Conservation (phyloP, 139 green algal species). For the Eudorina sp. region DNA sequence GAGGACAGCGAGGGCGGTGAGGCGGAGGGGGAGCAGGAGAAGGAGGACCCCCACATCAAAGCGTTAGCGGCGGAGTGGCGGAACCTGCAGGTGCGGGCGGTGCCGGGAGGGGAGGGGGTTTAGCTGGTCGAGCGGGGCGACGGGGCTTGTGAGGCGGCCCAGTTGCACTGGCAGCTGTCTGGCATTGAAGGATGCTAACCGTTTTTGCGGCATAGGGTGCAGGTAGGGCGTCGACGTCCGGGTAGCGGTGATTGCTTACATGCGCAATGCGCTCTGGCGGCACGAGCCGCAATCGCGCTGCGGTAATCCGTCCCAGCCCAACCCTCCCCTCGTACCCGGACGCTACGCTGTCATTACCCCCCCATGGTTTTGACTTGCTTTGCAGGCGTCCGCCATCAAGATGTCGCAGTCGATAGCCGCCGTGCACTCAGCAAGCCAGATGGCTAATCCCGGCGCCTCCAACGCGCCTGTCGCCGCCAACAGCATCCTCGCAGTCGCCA, state of each 20-base stretch:
- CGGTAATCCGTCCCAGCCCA: no score
- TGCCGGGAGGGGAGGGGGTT: no score
- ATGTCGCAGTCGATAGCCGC: not conserved
- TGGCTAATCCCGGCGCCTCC: not conserved
- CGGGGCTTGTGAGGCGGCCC: not conserved
- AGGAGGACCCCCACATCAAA: conserved; percentile 37
- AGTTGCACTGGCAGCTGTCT: not conserved
- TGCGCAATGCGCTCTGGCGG: no score
- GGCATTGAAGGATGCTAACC: not conserved
- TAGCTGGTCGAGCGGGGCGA: not conserved
- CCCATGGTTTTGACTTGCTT: not conserved
- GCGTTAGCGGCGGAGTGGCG: conserved; percentile 29
- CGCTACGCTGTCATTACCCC: not conserved
- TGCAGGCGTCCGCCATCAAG: conserved; percentile 5
- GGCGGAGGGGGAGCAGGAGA: not conserved
- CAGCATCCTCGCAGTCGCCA: not conserved
- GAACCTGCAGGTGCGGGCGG: conserved; percentile 37
- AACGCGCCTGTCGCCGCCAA: not conserved
- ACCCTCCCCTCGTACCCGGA: no score
- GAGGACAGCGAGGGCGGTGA: no score
- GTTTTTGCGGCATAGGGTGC: not conserved
- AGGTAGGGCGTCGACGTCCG: not conserved
- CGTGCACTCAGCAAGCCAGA: conserved; percentile 13
- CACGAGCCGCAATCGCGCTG: no score
- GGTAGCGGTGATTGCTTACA: not conserved